Percentiles rank a stretch among this genome's conserved stretches.
Evolutionary conservation across 2,329 filamentous ascomycete genomes (phyloP).

Genomic region (Salinomyces thailandicus): DNA sequence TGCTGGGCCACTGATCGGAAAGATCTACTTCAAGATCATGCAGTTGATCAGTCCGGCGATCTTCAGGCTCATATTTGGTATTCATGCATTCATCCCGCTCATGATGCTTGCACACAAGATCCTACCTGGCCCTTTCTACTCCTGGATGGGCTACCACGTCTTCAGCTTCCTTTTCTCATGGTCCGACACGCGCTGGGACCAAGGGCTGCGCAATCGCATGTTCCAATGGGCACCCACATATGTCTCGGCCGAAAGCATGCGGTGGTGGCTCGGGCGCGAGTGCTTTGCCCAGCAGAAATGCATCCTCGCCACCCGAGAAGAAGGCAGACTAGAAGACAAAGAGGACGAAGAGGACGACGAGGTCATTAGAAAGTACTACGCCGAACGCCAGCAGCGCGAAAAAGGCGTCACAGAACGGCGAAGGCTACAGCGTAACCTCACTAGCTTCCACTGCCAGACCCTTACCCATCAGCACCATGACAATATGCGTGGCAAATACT

Average conservation of each 20-base stretch:
- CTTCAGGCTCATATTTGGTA: slow-evolving; percentile 77
- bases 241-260: slow-evolving; percentile 79
- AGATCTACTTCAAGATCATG: slow-evolving; percentile 90
- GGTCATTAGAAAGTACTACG: slow-evolving; percentile 27
- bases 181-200: slow-evolving; percentile 77
- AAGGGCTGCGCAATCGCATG: slow-evolving; percentile 64
- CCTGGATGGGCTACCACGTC: slow-evolving; percentile 73
- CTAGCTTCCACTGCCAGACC: slow-evolving; percentile 20
- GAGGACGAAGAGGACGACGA: slow-evolving; percentile 36
- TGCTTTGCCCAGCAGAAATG: slow-evolving; percentile 80
- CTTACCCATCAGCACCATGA: slow-evolving; percentile 23
- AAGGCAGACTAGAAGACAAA: slow-evolving; percentile 51
- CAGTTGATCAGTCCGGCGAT: slow-evolving; percentile 61
- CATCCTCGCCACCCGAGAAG: slow-evolving; percentile 69
- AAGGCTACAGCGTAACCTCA: slow-evolving; percentile 22
- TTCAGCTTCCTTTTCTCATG: slow-evolving; percentile 86
- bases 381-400: slow-evolving; percentile 15
- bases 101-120: slow-evolving; percentile 76
- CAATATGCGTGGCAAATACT: slow-evolving; percentile 32
- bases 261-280: slow-evolving; percentile 87
- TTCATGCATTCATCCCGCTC: slow-evolving; percentile 84
- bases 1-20: slow-evolving; percentile 72
- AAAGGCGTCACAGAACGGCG: slow-evolving; percentile 17
- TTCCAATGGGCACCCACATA: slow-evolving; percentile 91
- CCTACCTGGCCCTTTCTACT: slow-evolving; percentile 59